phyloP scores from a whole-genome alignment of 371 early-diverging fungal species.

The Mucor indicus region DNA sequence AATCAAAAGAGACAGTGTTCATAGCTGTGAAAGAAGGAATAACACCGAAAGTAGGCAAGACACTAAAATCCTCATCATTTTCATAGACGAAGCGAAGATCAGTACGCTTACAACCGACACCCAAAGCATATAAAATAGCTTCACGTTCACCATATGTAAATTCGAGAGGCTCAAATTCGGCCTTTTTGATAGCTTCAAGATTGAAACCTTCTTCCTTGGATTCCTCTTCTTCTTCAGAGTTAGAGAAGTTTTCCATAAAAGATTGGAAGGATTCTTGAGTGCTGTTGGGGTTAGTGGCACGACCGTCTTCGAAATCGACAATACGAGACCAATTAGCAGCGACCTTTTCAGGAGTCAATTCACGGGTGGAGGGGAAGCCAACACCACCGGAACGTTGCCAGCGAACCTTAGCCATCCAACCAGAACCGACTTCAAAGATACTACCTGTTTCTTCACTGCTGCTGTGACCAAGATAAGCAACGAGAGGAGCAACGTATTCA shows the following conservation, averaged over 20 bases:
- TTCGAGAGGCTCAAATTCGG: constrained; percentile 44
- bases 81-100: constrained; percentile 92
- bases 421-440: constrained; percentile 93
- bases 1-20: constrained; percentile 67
- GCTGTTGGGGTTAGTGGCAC: constrained; percentile 78
- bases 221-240: constrained; percentile 22
- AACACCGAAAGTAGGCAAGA: constrained; percentile 91
- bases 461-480: constrained; percentile 90
- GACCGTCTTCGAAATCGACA: constrained; percentile 91
- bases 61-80: constrained; percentile 71
- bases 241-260: constrained; percentile 78
- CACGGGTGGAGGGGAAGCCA: constrained; percentile 88
- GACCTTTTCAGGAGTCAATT: constrained; percentile 84
- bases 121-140: constrained; percentile 92
- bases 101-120: constrained; percentile 85
- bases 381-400: constrained; percentile 92
- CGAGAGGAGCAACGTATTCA: constrained; percentile 94
- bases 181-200: constrained; percentile 56
- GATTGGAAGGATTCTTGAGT: constrained; percentile 82
- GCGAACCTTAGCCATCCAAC: constrained; percentile 88
- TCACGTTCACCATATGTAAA: constrained; percentile 81
- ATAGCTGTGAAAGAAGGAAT: constrained; percentile 78
- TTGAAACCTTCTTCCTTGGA: constrained; percentile 49
- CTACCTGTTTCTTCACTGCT: constrained; percentile 79
- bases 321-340: constrained; percentile 67